Conservation (phyloP, 805 yeast genomes). For the Yarrowia divulgata region DNA sequence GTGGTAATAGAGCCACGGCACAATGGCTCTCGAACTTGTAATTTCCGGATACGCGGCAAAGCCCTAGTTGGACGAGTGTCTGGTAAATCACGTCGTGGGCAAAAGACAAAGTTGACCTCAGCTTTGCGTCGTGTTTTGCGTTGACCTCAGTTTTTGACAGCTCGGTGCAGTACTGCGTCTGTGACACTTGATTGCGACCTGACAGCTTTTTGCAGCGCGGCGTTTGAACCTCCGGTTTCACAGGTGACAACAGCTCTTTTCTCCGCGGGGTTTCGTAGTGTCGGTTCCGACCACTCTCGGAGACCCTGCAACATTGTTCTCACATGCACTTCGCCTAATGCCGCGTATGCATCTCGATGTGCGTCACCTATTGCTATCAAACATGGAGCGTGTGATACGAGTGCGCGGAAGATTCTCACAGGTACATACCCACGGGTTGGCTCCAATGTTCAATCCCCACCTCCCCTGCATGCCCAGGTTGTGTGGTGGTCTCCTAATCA, state of each 20-base stretch:
- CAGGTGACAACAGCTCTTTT: too few relatives aligned
- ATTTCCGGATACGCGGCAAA: constrained; percentile 23
- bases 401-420: too few relatives aligned
- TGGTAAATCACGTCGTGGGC: too few relatives aligned
- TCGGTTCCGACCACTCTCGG: too few relatives aligned
- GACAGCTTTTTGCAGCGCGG: not conserved
- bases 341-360: too few relatives aligned
- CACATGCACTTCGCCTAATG: too few relatives aligned
- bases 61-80: not conserved
- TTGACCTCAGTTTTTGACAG: too few relatives aligned
- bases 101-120: too few relatives aligned
- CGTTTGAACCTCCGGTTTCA: not conserved
- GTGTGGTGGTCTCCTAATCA: not conserved
- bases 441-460: not conserved
- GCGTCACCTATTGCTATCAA: not conserved
- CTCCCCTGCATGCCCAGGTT: constrained; percentile 17
- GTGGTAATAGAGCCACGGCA: constrained; percentile 16
- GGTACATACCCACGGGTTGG: too few relatives aligned
- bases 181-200: not conserved
- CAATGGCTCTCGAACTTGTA: constrained; percentile 21
- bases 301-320: too few relatives aligned
- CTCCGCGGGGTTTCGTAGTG: too few relatives aligned
- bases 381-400: not conserved
- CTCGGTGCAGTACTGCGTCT: not conserved
- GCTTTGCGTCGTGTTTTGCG: too few relatives aligned